Conservation (phyloP, 2,329 filamentous ascomycete species). For the Meredithiella fracta region DNA sequence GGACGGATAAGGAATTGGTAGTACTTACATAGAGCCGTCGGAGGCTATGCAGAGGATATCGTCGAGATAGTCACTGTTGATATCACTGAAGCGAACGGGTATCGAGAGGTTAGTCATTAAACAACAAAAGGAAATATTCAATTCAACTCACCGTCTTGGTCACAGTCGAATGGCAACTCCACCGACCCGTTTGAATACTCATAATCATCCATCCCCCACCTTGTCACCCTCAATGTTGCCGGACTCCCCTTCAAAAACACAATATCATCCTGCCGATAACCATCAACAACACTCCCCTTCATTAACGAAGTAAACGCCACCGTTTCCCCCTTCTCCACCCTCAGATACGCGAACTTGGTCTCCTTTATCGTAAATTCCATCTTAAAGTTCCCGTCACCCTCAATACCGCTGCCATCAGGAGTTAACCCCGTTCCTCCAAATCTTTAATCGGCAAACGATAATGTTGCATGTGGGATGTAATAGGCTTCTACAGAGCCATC, state of each 20-base stretch:
- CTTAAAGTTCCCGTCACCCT: too few relatives aligned
- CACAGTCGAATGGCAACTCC: slow-evolving; percentile 4
- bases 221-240: background rate
- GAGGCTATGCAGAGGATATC: slow-evolving; percentile 20
- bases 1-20: too few relatives aligned
- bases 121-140: too few relatives aligned
- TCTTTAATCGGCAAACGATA: background rate
- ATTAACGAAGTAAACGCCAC: slow-evolving; percentile 14
- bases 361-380: too few relatives aligned
- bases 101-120: too few relatives aligned
- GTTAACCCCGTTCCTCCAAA: background rate
- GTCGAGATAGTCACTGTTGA: slow-evolving; percentile 18
- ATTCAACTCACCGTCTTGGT: slow-evolving; percentile 4
- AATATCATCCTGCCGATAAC: slow-evolving; percentile 3
- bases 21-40: slow-evolving; percentile 15
- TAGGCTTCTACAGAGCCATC: background rate
- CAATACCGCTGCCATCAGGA: background rate
- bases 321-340: background rate
- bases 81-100: slow-evolving; percentile 9
- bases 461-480: slow-evolving; percentile 3
- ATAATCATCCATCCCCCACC: background rate
- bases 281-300: background rate
- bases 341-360: background rate
- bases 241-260: background rate
- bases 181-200: background rate